A percentile compares a stretch with the other conserved stretches of the same genome.
These are phyloP conservation scores for Globisporangium echinulatum DNA, from an alignment of 352 stramenopile species.

Conservation along the genomic window DNA sequence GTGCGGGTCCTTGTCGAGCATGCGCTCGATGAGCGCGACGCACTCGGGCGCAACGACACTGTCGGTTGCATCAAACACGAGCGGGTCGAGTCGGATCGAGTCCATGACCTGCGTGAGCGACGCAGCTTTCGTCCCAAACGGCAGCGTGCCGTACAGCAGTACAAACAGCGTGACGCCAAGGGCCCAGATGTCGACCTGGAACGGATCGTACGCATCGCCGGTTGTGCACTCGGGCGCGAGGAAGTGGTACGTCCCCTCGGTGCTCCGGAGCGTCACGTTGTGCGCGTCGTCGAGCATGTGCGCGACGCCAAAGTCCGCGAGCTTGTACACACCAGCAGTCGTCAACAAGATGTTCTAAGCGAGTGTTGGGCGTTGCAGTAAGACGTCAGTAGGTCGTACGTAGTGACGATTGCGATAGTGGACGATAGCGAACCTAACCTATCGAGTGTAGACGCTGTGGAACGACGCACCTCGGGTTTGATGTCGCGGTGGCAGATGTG, in stretches of 20 bases:
- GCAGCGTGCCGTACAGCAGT: conserved; percentile 57
- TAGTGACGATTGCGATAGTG: no score
- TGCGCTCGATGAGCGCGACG: conserved; percentile 27
- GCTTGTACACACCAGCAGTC: conserved; percentile 47
- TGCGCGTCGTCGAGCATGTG: conserved; percentile 43
- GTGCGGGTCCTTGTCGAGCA: conserved; percentile 56
- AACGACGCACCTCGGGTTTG: conserved; percentile 39
- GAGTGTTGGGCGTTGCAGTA: no score
- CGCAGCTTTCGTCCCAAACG: conserved; percentile 52
- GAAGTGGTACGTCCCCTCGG: conserved; percentile 86
- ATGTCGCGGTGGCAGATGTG: conserved; percentile 85
- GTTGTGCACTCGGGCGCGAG: conserved; percentile 77
- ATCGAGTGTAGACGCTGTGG: neutral
- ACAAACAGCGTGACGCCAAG: conserved; percentile 75
- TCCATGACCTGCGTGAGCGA: conserved; percentile 66
- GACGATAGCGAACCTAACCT: neutral
- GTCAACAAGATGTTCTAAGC: conserved; percentile 62
- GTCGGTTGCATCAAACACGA: conserved; percentile 23
- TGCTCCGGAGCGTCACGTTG: conserved; percentile 52
- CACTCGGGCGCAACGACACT: conserved; percentile 32
- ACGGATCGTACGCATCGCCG: conserved; percentile 68
- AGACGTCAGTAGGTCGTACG: no score
- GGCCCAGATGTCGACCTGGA: conserved; percentile 79
- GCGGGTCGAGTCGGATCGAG: conserved; percentile 53
- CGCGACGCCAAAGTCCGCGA: conserved; percentile 81